Base-by-base conservation (phyloP, 2,329 filamentous ascomycete species). In the Tolypocladium nubicola region DNA sequence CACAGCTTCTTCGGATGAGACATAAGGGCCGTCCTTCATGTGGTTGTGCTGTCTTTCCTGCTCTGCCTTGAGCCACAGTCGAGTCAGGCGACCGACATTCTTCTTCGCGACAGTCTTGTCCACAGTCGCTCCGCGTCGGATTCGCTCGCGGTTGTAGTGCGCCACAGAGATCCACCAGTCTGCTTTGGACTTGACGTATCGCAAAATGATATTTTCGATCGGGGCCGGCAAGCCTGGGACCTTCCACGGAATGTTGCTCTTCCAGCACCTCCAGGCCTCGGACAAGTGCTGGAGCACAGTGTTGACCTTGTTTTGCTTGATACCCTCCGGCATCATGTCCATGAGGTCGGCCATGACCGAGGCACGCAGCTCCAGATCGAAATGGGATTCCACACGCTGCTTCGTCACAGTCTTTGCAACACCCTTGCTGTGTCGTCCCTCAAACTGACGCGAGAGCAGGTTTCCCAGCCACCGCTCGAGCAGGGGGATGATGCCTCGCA, bases 241-340 rank as follows among this genome's bases (percentile, higher is more conserved):
- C 77, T 99, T 99, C 94, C 94, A 99, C 0, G 94, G 94, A 64
- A 99, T 99, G 68, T 99, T 99, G 75, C 92, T 97, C 86, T 99
- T 99, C 94, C 94, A 99, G 77, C 94, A 99, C 76, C 94, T 84
- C 94, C 94, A 99, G 16, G 94, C 94, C 76, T 99, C 94, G 0
- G 93, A 97, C 47, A 99, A 76, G 80, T 99, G 95, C 68, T 97
- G 94, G 56, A 99, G 78, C 50, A 99, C 93, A 1, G 92, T 96
- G 73, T 99, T 96, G 72, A 99, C 91, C 76, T 99, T 99, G 78
- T 94, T 99, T 71, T 99, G 94, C 73, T 97, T 97, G 76, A 99
- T 97, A 63, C 94, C 94, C 71, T 99, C 95, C 0, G 94, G 94
- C 94, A 99, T 99, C 95, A 99, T 99, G 68, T 99, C 94, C 89